These are phyloP conservation scores for Alternaria consortialis DNA, from an alignment of 2,329 filamentous ascomycete genomes.

Conservation along the genomic window DNA sequence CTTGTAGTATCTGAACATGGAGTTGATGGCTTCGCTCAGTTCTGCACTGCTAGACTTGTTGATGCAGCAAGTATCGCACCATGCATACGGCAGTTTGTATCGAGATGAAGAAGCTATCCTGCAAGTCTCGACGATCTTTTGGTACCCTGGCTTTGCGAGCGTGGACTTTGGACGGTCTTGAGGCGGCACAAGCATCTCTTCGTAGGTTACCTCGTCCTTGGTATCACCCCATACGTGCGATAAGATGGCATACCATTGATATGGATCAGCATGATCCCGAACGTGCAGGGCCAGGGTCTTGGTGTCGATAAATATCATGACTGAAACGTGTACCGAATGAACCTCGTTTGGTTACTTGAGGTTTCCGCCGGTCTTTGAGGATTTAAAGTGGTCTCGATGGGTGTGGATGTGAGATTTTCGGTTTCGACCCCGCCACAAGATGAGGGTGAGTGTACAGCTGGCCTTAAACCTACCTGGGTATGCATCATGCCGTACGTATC, in stretches of 20 bases:
- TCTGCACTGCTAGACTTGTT: constrained; percentile 21
- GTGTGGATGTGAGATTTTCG: background rate
- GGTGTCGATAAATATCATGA: constrained; percentile 13
- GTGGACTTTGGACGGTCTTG: constrained; percentile 9
- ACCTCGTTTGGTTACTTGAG: background rate
- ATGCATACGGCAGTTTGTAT: constrained; percentile 15
- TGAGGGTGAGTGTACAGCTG: background rate
- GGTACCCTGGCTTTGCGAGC: constrained; percentile 15
- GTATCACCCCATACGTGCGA: constrained; percentile 22
- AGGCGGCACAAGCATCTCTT: constrained; percentile 12
- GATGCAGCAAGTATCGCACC: constrained; percentile 32
- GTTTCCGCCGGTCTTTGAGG: background rate
- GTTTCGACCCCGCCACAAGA: background rate
- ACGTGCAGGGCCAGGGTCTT: background rate
- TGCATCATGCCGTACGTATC: background rate
- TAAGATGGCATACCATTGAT: constrained; percentile 17
- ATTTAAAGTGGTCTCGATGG: background rate
- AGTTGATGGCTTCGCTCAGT: constrained; percentile 5
- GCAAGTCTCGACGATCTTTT: constrained; percentile 19
- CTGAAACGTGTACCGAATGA: background rate
- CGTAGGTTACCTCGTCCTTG: constrained; percentile 15
- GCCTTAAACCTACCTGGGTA: background rate
- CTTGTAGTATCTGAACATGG: constrained; percentile 23
- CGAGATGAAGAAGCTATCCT: constrained; percentile 8
- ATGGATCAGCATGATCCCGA: background rate